These are phyloP conservation scores for Gossypium lobatum DNA, from an alignment of 441 rosid species.

Conservation along the genomic window DNA sequence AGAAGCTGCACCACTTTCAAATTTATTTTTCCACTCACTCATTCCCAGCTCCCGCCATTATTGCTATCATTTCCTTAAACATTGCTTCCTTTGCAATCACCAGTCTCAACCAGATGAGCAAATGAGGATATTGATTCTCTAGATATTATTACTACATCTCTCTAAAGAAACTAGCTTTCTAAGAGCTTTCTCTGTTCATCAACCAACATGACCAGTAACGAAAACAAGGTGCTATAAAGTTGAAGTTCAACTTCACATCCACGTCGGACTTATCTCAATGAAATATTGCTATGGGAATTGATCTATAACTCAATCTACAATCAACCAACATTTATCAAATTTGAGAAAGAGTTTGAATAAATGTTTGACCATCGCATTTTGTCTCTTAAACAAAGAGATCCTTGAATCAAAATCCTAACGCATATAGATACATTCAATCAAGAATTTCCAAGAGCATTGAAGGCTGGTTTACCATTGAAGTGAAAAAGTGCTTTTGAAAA, in stretches of 20 bases:
- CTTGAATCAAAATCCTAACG: too few relatives aligned
- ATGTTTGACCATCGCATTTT: too few relatives aligned
- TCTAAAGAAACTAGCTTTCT: conserved; percentile 42
- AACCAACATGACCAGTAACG: conserved; percentile 36
- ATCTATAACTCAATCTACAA: not conserved
- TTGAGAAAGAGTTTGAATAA: too few relatives aligned
- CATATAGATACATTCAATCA: too few relatives aligned
- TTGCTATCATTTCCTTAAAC: not conserved
- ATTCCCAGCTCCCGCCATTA: too few relatives aligned
- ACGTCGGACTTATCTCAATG: not conserved
- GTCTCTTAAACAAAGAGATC: too few relatives aligned
- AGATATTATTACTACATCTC: conserved; percentile 35
- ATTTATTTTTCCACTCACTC: too few relatives aligned
- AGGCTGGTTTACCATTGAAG: too few relatives aligned
- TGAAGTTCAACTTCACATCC: not conserved
- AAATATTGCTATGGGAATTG: not conserved
- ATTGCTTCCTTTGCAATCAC: conserved; percentile 22
- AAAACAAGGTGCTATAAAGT: not conserved
- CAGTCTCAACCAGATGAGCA: conserved; percentile 35
- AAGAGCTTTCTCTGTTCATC: conserved; percentile 42
- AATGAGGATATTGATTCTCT: conserved; percentile 32
- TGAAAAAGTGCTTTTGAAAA: too few relatives aligned
- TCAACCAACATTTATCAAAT: not conserved
- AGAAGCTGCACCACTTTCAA: too few relatives aligned
- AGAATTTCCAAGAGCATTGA: too few relatives aligned